Conservation (phyloP, 1,139 yeast genomes). For the Saccharomyces hybrid region DNA sequence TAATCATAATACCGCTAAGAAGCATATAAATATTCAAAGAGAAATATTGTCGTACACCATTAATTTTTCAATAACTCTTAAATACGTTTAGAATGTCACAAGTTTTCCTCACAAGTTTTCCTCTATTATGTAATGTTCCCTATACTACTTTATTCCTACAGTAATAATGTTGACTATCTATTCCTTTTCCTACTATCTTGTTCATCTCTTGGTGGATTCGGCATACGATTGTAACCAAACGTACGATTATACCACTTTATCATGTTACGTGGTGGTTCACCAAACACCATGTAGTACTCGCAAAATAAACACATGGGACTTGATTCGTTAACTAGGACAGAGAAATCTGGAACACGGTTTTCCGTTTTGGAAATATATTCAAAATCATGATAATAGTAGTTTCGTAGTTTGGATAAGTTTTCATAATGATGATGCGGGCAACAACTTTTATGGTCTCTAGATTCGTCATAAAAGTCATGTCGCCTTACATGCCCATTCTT, state of each 20-base stretch:
- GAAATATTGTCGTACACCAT: background rate
- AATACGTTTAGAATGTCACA: background rate
- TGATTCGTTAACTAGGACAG: conserved; percentile 18
- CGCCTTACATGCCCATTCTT: conserved; percentile 1
- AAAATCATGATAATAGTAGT: conserved; percentile 17
- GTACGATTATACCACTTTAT: conserved; percentile 41
- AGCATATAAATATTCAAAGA: background rate
- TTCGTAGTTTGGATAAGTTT: conserved; percentile 6
- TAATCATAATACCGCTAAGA: background rate
- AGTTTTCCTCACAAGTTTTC: background rate
- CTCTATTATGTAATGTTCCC: background rate
- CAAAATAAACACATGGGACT: conserved; percentile 47
- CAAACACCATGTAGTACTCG: conserved; percentile 53
- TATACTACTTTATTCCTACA: background rate
- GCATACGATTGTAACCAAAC: conserved; percentile 22
- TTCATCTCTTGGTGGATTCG: conserved; percentile 10
- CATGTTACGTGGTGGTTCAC: conserved; percentile 43
- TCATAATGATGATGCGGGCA: conserved; percentile 13
- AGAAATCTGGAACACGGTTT: conserved; percentile 23
- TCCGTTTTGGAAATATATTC: conserved; percentile 11
- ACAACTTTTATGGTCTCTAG: conserved; percentile 3
- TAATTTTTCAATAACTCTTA: background rate
- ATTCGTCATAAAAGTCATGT: conserved; percentile 4
- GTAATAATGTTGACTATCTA: conserved; percentile 7
- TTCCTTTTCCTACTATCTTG: conserved; percentile 14